Conservation (phyloP, 345 rosid species). For the Populus deltoides region DNA sequence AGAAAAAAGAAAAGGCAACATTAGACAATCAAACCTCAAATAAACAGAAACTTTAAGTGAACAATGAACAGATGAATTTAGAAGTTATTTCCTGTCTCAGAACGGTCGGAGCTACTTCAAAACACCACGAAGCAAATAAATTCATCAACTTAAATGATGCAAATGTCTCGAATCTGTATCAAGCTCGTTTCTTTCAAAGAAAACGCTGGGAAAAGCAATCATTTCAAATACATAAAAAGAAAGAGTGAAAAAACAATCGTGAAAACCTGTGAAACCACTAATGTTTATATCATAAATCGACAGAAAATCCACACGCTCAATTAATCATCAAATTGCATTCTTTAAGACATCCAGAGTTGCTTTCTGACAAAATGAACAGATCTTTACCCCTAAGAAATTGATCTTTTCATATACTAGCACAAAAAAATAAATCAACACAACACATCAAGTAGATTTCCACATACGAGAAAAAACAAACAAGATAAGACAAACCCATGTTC, state of each 20-base stretch:
- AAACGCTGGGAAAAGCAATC: neutral
- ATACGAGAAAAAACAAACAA: constrained; percentile 2
- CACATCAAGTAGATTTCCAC: neutral
- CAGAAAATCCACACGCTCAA: neutral
- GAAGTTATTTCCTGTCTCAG: neutral
- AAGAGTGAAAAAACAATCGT: neutral
- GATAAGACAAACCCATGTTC: constrained; percentile 1
- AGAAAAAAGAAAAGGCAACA: neutral
- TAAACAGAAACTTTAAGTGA: neutral
- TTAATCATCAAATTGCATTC: neutral
- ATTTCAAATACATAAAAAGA: neutral
- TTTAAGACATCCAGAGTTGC: neutral
- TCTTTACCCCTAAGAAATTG: neutral
- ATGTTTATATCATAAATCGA: neutral
- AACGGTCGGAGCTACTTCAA: neutral
- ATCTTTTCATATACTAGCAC: neutral
- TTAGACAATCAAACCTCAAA: neutral
- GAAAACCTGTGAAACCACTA: neutral
- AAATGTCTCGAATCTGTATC: neutral
- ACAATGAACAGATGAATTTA: neutral
- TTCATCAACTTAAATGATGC: neutral
- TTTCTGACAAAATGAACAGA: constrained; percentile 6
- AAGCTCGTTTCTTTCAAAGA: neutral
- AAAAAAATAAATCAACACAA: neutral
- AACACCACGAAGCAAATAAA: neutral